Base-by-base conservation (phyloP, 1,139 yeast species). In the Debaryomyces udenii region DNA sequence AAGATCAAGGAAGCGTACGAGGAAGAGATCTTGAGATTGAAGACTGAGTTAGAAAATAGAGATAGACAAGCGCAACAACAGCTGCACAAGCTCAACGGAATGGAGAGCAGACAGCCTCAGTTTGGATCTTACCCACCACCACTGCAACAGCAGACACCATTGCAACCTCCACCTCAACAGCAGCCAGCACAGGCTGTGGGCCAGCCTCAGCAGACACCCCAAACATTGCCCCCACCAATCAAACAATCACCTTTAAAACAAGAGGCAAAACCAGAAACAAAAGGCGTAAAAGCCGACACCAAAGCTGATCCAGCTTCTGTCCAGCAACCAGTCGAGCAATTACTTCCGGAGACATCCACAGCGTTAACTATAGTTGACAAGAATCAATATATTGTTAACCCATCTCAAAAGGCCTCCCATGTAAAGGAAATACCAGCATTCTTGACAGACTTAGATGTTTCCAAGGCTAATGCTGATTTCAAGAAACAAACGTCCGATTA, bases 1-100 rank as follows among this genome's bases (percentile, higher is more conserved):
- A 88, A 89, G 62, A 88, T 93, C 78, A 91, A 91, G 68, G 98
- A 91, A 57, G 91, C 94, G 37, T 93, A 93, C 64, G 97, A 91
- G 63, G 96, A 88, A 56, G 98, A 93, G 64, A 87, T 93, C 47
- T 74, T 81, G 60, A 77, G 95, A 50, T 76, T 91, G 62, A 89
- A 91, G 63, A 82, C 86, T 45, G 96, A 90, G 61, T 74, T 91
- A 55, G 96, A 89, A 53, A 80, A 78, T 58, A 72, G 88, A 58
- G 91, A 83, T 58, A 63, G 77, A 51, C 74, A 75, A 60, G 72
- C 74, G 46, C 61, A 49, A 28, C 54, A 46, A 20, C 70, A 58
- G 30, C 64, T 49, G 30, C 53, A 42, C 24, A 47, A 49, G 23
- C 46, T 50, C 11, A 50, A 52, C 29, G 56, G 55, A 18, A 30